These are phyloP conservation scores for Nyssa sinensis DNA, from an alignment of 148 eudicot genomes.

Conservation along the genomic window DNA sequence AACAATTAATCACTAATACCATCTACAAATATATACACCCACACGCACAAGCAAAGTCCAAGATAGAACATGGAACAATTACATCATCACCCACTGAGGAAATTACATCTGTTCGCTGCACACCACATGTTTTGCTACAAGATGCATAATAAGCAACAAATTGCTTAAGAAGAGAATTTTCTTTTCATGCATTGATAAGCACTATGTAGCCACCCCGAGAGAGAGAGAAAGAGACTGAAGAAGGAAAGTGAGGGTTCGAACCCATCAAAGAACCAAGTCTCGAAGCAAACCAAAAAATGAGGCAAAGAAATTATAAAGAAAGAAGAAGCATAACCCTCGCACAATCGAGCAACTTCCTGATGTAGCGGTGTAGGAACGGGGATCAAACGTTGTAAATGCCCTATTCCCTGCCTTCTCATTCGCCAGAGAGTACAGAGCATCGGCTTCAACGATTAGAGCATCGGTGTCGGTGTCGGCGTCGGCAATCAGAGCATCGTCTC, in stretches of 20 bases:
- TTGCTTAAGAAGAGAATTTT: conserved; percentile 64
- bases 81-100: conserved; percentile 82
- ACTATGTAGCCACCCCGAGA: conserved; percentile 69
- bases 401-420: conserved; percentile 63
- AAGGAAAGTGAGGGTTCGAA: conserved; percentile 39
- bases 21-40: no score
- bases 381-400: conserved; percentile 39
- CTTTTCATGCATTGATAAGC: conserved; percentile 78
- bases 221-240: conserved; percentile 44
- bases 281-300: conserved; percentile 32
- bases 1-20: no score
- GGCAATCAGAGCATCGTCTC: no score
- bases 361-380: conserved; percentile 35
- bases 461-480: conserved; percentile 49
- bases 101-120: conserved; percentile 81
- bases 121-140: conserved; percentile 66
- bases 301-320: conserved; percentile 20
- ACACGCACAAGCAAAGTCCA: conserved; percentile 89
- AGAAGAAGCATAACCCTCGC: conserved; percentile 39
- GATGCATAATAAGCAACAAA: conserved; percentile 77
- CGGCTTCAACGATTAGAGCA: conserved; percentile 31
- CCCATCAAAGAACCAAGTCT: conserved; percentile 38
- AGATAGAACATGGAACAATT: conserved; percentile 56
- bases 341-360: conserved; percentile 29
- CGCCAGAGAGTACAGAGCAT: conserved; percentile 60